A percentile compares a stretch with the other conserved stretches of the same genome.
Evolutionary conservation across 139 green algal genomes (phyloP).

Genomic region (Ettlia oleoabundans): DNA sequence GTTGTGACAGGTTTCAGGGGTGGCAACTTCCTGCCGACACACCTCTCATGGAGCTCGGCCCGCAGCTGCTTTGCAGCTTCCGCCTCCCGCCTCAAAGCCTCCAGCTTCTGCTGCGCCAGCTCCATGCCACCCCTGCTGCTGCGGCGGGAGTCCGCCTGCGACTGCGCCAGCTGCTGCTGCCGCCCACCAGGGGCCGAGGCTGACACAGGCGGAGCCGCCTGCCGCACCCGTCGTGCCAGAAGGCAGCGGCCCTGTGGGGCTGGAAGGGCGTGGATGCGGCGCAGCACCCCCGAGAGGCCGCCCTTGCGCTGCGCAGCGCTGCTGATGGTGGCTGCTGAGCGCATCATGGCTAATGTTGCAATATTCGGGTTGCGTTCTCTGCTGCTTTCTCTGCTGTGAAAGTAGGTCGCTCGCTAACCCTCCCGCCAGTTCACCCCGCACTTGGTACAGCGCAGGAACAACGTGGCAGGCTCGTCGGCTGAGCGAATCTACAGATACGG

Average conservation of each 20-base stretch:
- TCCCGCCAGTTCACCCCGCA: conserved; percentile 82
- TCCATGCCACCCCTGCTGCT: not conserved
- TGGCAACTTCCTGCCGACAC: too few species aligned
- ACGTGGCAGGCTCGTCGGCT: conserved; percentile 92
- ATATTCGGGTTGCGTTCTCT: not conserved
- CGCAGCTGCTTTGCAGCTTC: conserved; percentile 15
- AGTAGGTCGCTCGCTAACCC: conserved; percentile 19
- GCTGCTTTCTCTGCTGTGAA: too few species aligned
- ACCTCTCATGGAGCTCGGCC: conserved; percentile 27
- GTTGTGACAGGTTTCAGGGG: too few species aligned
- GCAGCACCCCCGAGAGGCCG: too few species aligned
- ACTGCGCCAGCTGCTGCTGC: not conserved
- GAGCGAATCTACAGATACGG: too few species aligned
- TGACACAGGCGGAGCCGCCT: not conserved
- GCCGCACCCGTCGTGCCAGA: too few species aligned
- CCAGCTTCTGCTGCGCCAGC: not conserved
- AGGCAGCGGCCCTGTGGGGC: too few species aligned
- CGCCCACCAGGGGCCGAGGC: not conserved
- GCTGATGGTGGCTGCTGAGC: not conserved
- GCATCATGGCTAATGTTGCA: not conserved
- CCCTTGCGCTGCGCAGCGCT: too few species aligned
- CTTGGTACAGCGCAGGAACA: conserved; percentile 91
- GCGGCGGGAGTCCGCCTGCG: not conserved
- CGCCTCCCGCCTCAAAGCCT: conserved; percentile 4
- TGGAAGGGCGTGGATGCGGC: too few species aligned